These are phyloP conservation scores for Fragaria iinumae DNA, from an alignment of 306 rosid genomes.

Conservation along the genomic window DNA sequence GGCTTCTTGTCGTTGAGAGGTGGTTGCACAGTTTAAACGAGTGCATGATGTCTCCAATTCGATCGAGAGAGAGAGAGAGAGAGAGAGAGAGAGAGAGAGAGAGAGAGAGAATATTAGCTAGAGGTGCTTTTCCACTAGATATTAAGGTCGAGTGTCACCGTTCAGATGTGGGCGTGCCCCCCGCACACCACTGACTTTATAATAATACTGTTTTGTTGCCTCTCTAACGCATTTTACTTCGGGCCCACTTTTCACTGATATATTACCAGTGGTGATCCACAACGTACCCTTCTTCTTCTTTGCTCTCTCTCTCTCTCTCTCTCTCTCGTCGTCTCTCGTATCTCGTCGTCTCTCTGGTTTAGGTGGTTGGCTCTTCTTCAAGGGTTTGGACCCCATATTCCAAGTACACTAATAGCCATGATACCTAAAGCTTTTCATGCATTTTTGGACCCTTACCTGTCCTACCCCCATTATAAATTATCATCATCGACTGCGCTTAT, in stretches of 20 bases:
- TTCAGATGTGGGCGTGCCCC: constrained; percentile 50
- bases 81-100: neutral
- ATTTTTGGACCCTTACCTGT: constrained; percentile 43
- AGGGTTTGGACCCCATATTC: constrained; percentile 31
- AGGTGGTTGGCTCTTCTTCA: constrained; percentile 49
- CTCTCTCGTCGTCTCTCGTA: neutral
- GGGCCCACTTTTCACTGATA: constrained; percentile 20
- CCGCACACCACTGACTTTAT: constrained; percentile 36
- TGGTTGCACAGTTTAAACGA: constrained; percentile 42
- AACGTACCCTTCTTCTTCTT: neutral
- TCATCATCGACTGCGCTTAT: constrained; percentile 31
- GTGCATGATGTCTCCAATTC: neutral
- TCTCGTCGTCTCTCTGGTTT: constrained; percentile 14
- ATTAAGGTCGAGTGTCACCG: constrained; percentile 56
- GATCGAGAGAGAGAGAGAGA: neutral
- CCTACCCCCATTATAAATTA: constrained; percentile 50
- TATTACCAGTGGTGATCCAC: constrained; percentile 7
- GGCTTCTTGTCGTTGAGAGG: constrained; percentile 40
- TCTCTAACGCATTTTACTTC: constrained; percentile 25
- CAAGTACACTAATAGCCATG: constrained; percentile 52
- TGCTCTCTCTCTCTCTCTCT: neutral
- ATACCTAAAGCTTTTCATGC: constrained; percentile 46
- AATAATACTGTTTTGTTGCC: constrained; percentile 25
- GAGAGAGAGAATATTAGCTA: constrained; percentile 8
- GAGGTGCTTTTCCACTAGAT: constrained; percentile 46